phyloP scores from a whole-genome alignment of 2,329 filamentous ascomycete genomes.

The Sporothrix humicola region DNA sequence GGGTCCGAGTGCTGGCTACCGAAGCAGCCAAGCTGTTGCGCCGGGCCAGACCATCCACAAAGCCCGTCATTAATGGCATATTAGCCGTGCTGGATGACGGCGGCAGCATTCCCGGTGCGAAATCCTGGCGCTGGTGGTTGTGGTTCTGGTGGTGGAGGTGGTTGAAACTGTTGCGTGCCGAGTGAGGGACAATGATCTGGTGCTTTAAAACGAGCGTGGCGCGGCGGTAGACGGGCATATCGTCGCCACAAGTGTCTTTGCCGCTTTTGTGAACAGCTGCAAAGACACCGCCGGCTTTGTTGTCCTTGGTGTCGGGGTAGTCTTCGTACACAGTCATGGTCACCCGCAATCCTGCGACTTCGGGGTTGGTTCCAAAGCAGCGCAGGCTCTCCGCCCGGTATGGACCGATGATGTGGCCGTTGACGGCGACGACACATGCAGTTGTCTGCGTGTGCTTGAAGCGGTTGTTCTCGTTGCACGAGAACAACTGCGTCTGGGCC shows the following conservation, averaged over 20 bases:
- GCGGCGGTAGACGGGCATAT: slow-evolving; percentile 16
- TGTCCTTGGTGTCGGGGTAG: background rate
- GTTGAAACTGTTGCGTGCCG: background rate
- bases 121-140: background rate
- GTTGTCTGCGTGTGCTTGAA: slow-evolving; percentile 39
- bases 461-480: slow-evolving; percentile 39
- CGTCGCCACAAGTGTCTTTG: no score
- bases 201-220: slow-evolving; percentile 34
- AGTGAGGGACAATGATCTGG: slow-evolving; percentile 36
- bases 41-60: no score
- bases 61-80: no score
- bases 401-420: slow-evolving; percentile 34
- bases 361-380: slow-evolving; percentile 37
- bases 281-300: background rate
- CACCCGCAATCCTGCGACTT: slow-evolving; percentile 36
- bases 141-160: background rate
- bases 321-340: slow-evolving; percentile 37
- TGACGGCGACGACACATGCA: slow-evolving; percentile 37
- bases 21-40: background rate
- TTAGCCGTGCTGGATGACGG: background rate
- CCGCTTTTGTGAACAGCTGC: background rate
- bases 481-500: slow-evolving; percentile 35
- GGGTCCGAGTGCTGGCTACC: background rate
- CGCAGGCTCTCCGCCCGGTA: slow-evolving; percentile 36
- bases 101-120: background rate